Base-by-base conservation (phyloP, 192 early-diverging fungal species). In the Coemansia umbellata region DNA sequence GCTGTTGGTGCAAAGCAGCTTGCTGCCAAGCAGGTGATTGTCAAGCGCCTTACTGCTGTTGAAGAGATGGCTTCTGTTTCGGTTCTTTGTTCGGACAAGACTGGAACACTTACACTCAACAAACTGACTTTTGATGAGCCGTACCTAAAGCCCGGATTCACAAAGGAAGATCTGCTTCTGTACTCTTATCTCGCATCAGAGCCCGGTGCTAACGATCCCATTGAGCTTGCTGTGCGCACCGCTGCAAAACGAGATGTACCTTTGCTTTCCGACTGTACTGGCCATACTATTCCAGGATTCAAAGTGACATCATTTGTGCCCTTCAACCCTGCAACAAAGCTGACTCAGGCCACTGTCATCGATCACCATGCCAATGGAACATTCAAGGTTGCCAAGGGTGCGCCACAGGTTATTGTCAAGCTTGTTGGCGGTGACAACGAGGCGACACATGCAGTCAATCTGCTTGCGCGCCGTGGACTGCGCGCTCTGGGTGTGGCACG, bases 401-500 rank as follows among this genome's bases (percentile, higher is more conserved):
- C 94, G 21, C 93, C 93, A 14, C 93, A 93, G 65, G 93, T 95
- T 40, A 91, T 96, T 54, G 83, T 89, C 58, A 80, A 80, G 64
- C 83, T 93, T 36, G 85, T 81, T 21, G 88, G 88, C 69, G 87
- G 86, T 47, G 84, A 91, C 70, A 82, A 87, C 57, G 87, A 91
- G 41, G 93, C 91, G 10, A 83, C 82, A 13, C 78, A 78, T 35
- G 92, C 92, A 21, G 92, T 96, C 31, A 90, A 90, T 50, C 60
- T 78, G 58, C 84, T 94, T 58, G 94, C 94, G 10, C 74, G 80
- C 45, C 87, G 91, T 59, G 92, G 94, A 63, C 83, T 93, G 47
- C 90, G 94, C 63, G 91, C 92, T 17, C 71, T 97, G n/a, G 93
- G 94, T 60, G 90, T 95, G 19, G 91, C 92, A n/a, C 78, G 81